Evolutionary conservation across 345 rosid genomes (phyloP).

Genomic region (Lepidium sativum): DNA sequence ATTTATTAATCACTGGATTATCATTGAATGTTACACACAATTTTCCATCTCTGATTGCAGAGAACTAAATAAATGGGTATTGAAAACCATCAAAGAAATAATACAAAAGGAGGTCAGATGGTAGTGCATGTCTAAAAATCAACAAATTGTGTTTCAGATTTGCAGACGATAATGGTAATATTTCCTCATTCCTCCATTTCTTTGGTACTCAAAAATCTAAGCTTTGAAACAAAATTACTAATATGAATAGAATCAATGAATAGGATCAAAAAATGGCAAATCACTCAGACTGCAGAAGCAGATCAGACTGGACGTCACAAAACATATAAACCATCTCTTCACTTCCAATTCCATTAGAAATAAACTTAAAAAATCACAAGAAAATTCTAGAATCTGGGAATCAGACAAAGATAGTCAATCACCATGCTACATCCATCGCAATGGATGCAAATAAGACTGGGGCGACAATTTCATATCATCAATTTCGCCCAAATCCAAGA

Average conservation of each 20-base stretch:
- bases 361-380: background rate
- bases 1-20: slow-evolving; percentile 31
- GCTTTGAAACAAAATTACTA: background rate
- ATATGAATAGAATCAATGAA: background rate
- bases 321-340: slow-evolving; percentile 30
- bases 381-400: background rate
- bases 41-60: slow-evolving; percentile 69
- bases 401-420: slow-evolving; percentile 50
- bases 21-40: slow-evolving; percentile 40
- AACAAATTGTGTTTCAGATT: slow-evolving; percentile 33
- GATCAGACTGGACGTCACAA: slow-evolving; percentile 63
- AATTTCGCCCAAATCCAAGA: slow-evolving; percentile 1
- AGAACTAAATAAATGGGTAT: no score
- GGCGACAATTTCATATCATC: slow-evolving; percentile 79
- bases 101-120: slow-evolving; percentile 67
- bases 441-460: slow-evolving; percentile 72
- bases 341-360: slow-evolving; percentile 18
- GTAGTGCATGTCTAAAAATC: slow-evolving; percentile 76
- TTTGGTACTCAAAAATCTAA: background rate
- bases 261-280: slow-evolving; percentile 36
- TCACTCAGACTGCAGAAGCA: slow-evolving; percentile 31
- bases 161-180: slow-evolving; percentile 49
- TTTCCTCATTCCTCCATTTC: slow-evolving; percentile 48
- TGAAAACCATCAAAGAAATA: background rate
- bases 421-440: slow-evolving; percentile 46